A percentile compares a stretch with the other conserved stretches of the same genome.
Evolutionary conservation across 2,329 filamentous ascomycete species (phyloP).

Genomic region (Xenosphaeropsis pyriputrescens): DNA sequence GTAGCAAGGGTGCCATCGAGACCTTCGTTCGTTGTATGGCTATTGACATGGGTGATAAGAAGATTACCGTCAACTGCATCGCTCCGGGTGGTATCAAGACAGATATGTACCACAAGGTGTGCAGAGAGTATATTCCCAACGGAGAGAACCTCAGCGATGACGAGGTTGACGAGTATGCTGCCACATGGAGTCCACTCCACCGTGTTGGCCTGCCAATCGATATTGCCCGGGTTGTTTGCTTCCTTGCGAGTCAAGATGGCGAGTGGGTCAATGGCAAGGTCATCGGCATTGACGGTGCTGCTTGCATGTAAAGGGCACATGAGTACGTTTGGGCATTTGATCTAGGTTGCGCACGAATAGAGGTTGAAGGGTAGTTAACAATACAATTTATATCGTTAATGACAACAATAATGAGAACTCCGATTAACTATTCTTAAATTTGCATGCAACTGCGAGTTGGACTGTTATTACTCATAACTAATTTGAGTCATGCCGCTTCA

Average conservation of each 20-base stretch:
- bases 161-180: slow-evolving; percentile 44
- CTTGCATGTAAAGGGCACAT: slow-evolving; percentile 8
- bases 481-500: too few relatives aligned
- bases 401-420: too few relatives aligned
- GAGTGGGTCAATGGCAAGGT: slow-evolving; percentile 20
- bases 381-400: too few relatives aligned
- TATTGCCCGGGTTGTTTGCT: slow-evolving; percentile 49
- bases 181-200: slow-evolving; percentile 47
- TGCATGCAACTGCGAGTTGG: too few relatives aligned
- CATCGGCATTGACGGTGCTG: slow-evolving; percentile 10
- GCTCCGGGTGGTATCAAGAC: slow-evolving; percentile 54
- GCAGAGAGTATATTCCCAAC: slow-evolving; percentile 45
- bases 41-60: slow-evolving; percentile 52
- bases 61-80: slow-evolving; percentile 53
- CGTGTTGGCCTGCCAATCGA: slow-evolving; percentile 54
- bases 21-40: slow-evolving; percentile 65
- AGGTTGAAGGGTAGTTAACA: too few relatives aligned
- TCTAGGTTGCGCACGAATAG: too few relatives aligned
- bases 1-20: slow-evolving; percentile 62
- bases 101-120: slow-evolving; percentile 53
- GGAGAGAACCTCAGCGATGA: slow-evolving; percentile 39
- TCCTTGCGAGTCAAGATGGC: slow-evolving; percentile 41
- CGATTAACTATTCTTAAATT: too few relatives aligned
- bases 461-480: too few relatives aligned
- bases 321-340: too few relatives aligned